Conservation (phyloP, 2,329 filamentous ascomycete genomes). For the Nothopassalora personata region DNA sequence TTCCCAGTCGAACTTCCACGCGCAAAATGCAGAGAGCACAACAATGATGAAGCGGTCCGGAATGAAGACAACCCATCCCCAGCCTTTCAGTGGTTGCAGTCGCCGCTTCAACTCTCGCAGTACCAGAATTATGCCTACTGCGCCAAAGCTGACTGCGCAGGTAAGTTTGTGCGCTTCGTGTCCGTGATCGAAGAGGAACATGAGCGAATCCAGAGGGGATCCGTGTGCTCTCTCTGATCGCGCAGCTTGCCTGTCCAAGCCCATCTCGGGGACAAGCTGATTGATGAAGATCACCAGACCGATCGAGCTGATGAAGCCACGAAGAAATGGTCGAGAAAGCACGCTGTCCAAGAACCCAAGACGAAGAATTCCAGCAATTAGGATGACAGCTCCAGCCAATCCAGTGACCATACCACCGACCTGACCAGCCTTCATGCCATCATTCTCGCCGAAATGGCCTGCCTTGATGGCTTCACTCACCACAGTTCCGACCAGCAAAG, state of each 20-base stretch:
- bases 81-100: slow-evolving; percentile 70
- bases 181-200: slow-evolving; percentile 68
- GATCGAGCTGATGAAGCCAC: slow-evolving; percentile 95
- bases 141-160: slow-evolving; percentile 66
- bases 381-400: slow-evolving; percentile 79
- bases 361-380: slow-evolving; percentile 78
- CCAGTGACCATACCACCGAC: slow-evolving; percentile 85
- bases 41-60: slow-evolving; percentile 91
- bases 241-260: slow-evolving; percentile 62
- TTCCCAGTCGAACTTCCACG: slow-evolving; percentile 74
- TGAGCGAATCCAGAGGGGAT: slow-evolving; percentile 78
- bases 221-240: slow-evolving; percentile 66
- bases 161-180: slow-evolving; percentile 68
- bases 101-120: slow-evolving; percentile 71
- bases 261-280: slow-evolving; percentile 86
- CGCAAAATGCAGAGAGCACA: slow-evolving; percentile 72
- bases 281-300: slow-evolving; percentile 95
- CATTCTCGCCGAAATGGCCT: slow-evolving; percentile 59
- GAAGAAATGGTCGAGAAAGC: slow-evolving; percentile 81
- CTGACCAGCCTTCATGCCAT: slow-evolving; percentile 68
- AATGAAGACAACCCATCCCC: slow-evolving; percentile 67
- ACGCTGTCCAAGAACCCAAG: slow-evolving; percentile 93
- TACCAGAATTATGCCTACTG: slow-evolving; percentile 86
- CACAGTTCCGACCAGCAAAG: slow-evolving; percentile 80
- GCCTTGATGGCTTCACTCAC: slow-evolving; percentile 70